These are phyloP conservation scores for Bryoglossum gracile DNA, from an alignment of 495 filamentous ascomycete species.

Conservation along the genomic window DNA sequence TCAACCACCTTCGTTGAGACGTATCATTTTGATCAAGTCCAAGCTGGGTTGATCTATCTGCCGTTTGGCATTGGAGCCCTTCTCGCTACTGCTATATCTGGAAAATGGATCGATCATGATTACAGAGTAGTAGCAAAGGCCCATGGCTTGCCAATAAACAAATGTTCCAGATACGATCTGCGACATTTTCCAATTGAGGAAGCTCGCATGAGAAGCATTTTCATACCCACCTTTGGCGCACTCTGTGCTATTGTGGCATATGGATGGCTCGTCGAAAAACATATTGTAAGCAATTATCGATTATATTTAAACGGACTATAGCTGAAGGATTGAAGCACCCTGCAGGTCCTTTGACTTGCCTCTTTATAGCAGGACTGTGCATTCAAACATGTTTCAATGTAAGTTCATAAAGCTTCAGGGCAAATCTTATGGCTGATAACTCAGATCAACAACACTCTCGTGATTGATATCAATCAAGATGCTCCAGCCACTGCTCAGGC, in stretches of 20 bases:
- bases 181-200: conserved; percentile 22
- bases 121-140: conserved; percentile 21
- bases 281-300: background rate
- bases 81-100: conserved; percentile 23
- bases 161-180: conserved; percentile 6
- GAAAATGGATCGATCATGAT: conserved; percentile 17
- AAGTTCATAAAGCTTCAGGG: background rate
- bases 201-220: conserved; percentile 20
- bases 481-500: conserved; percentile 52
- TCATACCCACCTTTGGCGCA: background rate
- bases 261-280: conserved; percentile 15
- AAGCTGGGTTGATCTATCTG: conserved; percentile 31
- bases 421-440: background rate
- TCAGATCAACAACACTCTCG: conserved; percentile 3
- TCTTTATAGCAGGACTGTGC: conserved; percentile 34
- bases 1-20: conserved; percentile 38
- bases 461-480: background rate
- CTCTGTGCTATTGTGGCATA: background rate
- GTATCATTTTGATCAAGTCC: conserved; percentile 50
- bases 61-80: conserved; percentile 27
- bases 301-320: background rate
- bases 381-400: background rate
- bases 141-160: conserved; percentile 11
- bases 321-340: conserved; percentile 18
- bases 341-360: conserved; percentile 33